These are phyloP conservation scores for Quercus variabilis DNA, from an alignment of 306 rosid species.

Conservation along the genomic window DNA sequence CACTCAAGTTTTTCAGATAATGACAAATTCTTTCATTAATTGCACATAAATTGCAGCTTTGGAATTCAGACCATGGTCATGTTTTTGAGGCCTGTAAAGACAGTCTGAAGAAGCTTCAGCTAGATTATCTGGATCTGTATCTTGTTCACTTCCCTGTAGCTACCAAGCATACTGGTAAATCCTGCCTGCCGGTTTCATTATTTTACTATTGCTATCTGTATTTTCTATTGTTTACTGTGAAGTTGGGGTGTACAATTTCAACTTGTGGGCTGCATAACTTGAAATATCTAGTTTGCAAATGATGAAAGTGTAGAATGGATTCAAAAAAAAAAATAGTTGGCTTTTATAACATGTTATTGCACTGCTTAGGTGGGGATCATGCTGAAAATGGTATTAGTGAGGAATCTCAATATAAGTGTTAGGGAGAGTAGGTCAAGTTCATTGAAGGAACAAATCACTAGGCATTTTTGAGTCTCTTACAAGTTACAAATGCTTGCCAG, in stretches of 20 bases:
- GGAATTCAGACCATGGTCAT: conserved; percentile 98
- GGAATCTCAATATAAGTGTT: background rate
- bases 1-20: background rate
- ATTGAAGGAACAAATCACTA: background rate
- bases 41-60: conserved; percentile 57
- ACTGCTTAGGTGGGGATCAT: background rate
- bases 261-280: background rate
- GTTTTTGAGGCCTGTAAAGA: conserved; percentile 86
- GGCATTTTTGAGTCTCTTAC: background rate
- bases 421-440: background rate
- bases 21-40: conserved; percentile 9
- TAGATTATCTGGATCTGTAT: conserved; percentile 79
- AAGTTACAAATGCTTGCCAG: background rate
- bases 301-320: background rate
- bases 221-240: background rate
- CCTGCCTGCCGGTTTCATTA: background rate
- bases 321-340: background rate
- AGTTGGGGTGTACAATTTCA: background rate
- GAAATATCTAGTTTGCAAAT: background rate
- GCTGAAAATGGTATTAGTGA: background rate
- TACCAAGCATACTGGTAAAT: conserved; percentile 64
- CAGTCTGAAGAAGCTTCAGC: conserved; percentile 77
- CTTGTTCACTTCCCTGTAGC: conserved; percentile 89
- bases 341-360: background rate
- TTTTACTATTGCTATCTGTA: background rate